phyloP scores from a whole-genome alignment of 495 filamentous ascomycete genomes.

The Symbiotaphrina buchneri region DNA sequence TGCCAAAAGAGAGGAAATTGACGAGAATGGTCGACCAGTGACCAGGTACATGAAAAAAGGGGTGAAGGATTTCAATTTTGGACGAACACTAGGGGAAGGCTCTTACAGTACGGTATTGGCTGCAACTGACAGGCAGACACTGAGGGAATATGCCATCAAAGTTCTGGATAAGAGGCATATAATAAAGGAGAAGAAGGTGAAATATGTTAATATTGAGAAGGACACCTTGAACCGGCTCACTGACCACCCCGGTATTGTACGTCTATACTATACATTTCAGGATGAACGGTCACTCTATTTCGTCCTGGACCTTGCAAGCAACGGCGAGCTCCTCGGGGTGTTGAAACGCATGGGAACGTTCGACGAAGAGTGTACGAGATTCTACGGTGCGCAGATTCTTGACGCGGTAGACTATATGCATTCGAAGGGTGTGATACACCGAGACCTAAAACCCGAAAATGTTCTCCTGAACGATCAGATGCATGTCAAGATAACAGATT shows the following conservation, averaged over 20 bases:
- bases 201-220: conserved; percentile 99
- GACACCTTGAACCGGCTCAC: conserved; percentile 91
- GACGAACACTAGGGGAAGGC: conserved; percentile 77
- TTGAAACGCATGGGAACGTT: conserved; percentile 88
- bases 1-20: conserved; percentile 50
- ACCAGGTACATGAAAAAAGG: conserved; percentile 83
- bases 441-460: conserved; percentile 95
- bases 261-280: conserved; percentile 97
- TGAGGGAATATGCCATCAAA: conserved; percentile 96
- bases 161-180: conserved; percentile 97
- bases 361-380: conserved; percentile 84
- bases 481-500: conserved; percentile 98
- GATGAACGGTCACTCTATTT: conserved; percentile 93
- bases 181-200: conserved; percentile 99
- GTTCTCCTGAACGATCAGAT: conserved; percentile 86
- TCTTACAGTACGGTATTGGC: conserved; percentile 95
- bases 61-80: conserved; percentile 91
- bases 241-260: conserved; percentile 90
- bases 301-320: conserved; percentile 81
- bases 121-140: conserved; percentile 83
- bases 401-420: conserved; percentile 98
- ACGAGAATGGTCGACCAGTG: conserved; percentile 63
- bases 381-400: conserved; percentile 90
- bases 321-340: conserved; percentile 79
- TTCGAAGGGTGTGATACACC: conserved; percentile 82